These are phyloP conservation scores for Gossypium lobatum DNA, from an alignment of 441 rosid genomes.

Conservation along the genomic window DNA sequence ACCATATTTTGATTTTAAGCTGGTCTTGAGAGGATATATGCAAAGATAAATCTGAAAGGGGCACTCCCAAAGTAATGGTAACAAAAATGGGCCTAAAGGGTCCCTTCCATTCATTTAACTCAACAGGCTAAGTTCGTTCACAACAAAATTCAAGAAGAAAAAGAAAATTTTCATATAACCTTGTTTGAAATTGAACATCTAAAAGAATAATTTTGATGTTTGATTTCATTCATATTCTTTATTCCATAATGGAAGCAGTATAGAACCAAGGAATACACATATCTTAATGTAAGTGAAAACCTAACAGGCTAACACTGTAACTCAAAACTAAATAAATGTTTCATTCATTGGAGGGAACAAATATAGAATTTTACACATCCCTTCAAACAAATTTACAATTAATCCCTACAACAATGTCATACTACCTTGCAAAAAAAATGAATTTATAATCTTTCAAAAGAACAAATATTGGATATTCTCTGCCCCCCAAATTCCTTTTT, in stretches of 20 bases:
- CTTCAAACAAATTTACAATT: conserved; percentile 9
- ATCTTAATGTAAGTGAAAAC: background rate
- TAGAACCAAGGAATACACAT: background rate
- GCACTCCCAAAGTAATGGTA: too few species aligned
- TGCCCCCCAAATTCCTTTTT: background rate
- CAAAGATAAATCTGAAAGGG: too few species aligned
- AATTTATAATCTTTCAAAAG: background rate
- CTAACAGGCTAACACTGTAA: background rate
- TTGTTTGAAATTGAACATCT: background rate
- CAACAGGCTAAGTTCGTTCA: background rate
- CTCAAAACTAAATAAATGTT: background rate
- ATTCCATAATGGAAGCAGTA: background rate
- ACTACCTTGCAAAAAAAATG: background rate
- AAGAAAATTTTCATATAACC: background rate
- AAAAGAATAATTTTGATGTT: background rate
- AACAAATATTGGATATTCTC: background rate
- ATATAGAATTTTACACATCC: background rate
- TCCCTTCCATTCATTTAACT: too few species aligned
- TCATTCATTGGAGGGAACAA: background rate
- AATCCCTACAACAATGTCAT: background rate
- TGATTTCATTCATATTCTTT: background rate
- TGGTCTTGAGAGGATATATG: too few species aligned
- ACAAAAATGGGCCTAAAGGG: too few species aligned
- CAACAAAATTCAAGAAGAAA: background rate
- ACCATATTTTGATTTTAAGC: background rate